Evolutionary conservation across 1,284 basidiomycete genomes (phyloP).

Genomic region (Melampsora larici-populina): DNA sequence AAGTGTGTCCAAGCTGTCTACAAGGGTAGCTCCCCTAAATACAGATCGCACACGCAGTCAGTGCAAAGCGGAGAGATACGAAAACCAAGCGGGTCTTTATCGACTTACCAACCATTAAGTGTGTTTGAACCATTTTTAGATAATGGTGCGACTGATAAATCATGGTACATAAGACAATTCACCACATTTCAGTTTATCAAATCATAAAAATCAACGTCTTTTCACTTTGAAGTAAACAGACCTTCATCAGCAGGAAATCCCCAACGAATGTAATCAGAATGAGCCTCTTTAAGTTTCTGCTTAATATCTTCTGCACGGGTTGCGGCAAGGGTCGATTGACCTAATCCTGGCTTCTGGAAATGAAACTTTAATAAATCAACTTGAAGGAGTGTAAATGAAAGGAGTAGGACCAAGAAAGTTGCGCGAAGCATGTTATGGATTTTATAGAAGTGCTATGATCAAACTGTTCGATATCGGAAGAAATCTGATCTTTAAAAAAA

Average conservation of each 20-base stretch:
- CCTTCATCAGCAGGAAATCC: conserved; percentile 36
- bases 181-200: background rate
- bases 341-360: conserved; percentile 13
- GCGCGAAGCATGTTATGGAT: background rate
- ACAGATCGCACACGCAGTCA: background rate
- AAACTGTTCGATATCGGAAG: too few relatives aligned
- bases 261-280: conserved; percentile 30
- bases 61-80: background rate
- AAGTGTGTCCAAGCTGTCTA: conserved; percentile 33
- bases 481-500: too few relatives aligned
- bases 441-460: background rate
- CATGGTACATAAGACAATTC: background rate
- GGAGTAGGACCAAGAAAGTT: background rate
- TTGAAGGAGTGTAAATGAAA: background rate
- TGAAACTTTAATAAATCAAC: background rate
- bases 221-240: background rate
- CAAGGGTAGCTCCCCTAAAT: conserved; percentile 30
- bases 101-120: conserved; percentile 37
- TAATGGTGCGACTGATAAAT: conserved; percentile 18
- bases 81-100: background rate
- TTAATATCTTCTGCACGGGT: conserved; percentile 24
- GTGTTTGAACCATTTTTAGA: conserved; percentile 24
- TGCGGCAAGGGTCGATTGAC: conserved; percentile 17
- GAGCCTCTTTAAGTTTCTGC: conserved; percentile 7
- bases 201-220: background rate